Percentiles rank a stretch among this genome's conserved stretches.
Evolutionary conservation across 2,329 filamentous ascomycete genomes (phyloP).

Genomic region (Chaetomium sp.): DNA sequence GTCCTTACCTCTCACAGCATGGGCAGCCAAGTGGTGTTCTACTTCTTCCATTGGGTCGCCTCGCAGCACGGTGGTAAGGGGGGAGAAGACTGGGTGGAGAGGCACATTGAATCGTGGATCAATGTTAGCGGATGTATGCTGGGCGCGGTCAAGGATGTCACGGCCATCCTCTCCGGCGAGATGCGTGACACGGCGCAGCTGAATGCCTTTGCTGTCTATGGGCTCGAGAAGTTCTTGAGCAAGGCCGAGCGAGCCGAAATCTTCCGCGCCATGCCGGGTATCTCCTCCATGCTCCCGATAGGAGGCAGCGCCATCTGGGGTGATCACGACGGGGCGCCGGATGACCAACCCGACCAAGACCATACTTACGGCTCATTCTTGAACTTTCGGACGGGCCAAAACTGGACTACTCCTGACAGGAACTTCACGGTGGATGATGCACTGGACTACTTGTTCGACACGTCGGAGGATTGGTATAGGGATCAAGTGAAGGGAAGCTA

Average conservation of each 20-base stretch:
- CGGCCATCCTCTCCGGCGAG: constrained; percentile 89
- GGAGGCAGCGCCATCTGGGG: constrained; percentile 96
- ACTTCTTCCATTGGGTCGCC: constrained; percentile 77
- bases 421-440: constrained; percentile 84
- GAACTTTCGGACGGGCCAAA: constrained; percentile 73
- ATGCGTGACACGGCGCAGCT: constrained; percentile 98
- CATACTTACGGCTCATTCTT: constrained; percentile 78
- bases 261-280: constrained; percentile 94
- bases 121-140: constrained; percentile 99
- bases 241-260: constrained; percentile 89
- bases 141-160: constrained; percentile 85
- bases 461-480: constrained; percentile 83
- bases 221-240: constrained; percentile 91
- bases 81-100: constrained; percentile 86
- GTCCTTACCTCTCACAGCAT: constrained; percentile 93
- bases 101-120: constrained; percentile 91
- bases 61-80: constrained; percentile 75
- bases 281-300: constrained; percentile 94
- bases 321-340: constrained; percentile 81
- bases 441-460: constrained; percentile 74
- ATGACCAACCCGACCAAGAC: constrained; percentile 74
- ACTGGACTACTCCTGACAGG: constrained; percentile 62
- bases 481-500: constrained; percentile 73
- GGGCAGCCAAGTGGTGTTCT: constrained; percentile 93
- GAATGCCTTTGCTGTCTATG: constrained; percentile 94